Evolutionary conservation across 768 basidiomycete genomes (phyloP), one percentile per base, ranked within the genome.

Genomic region (Antrodiella citrinella): DNA sequence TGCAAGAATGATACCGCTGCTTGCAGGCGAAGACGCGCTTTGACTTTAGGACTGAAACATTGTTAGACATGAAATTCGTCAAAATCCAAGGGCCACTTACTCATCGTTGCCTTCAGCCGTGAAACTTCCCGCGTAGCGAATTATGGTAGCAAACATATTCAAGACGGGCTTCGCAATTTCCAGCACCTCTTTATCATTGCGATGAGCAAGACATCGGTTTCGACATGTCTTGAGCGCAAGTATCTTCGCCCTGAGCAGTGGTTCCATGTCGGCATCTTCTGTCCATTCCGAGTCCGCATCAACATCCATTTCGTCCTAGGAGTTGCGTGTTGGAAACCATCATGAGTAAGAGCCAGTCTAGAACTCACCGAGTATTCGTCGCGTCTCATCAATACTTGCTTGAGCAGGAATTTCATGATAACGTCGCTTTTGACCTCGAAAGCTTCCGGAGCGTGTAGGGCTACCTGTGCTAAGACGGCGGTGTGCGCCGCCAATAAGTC

Each of bases 1-100:
- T 92, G 91, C 23, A 96, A 68, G 44, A 98, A 62, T 3, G 86
- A 91, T 3, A 84, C 67, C 0, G 86, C 86, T 3, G 93, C 91
- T 60, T 89, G 84, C 5, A 97, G 68, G 24, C 95, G 80, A 68
- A 98, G 72, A 15, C 91, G 82, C 3, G 87, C 79, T 61, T 81
- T 81, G 26, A 81, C 78, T 65, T 74, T 73, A 2, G 75, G 72
- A 55, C 84, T 85, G 47, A 5, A 48, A 51, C 18, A 3, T 30
- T 23, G 15, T 47, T 49, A 43, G 57, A 61, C 39, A 66, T 53
- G 20, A 48, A 18, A n/a, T 15, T 45, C 38, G 40, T 46, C n/a
- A 19, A 5, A 30, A n/a, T 44, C 12, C 22, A 26, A 26, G 22
- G 40, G 4, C 5, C 30, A 63, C 75, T 35, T 50, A 84, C 81